Conservation (phyloP, 2,329 filamentous ascomycete genomes). For the Sarocladiaceae sp. region DNA sequence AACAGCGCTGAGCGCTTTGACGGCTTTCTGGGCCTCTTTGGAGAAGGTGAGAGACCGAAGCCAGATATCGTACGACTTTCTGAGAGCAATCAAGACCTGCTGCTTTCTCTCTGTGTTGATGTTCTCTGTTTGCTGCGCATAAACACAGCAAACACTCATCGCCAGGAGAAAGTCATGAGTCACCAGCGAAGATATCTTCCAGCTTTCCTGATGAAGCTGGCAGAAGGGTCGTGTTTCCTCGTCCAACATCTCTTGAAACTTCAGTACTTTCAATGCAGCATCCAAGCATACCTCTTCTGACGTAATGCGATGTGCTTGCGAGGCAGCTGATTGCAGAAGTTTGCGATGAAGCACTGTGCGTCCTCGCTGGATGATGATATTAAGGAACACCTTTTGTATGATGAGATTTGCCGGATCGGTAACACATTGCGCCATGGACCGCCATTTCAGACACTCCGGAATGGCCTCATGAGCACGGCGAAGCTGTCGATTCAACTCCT, state of each 20-base stretch:
- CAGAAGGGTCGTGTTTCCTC: slow-evolving; percentile 19
- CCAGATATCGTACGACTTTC: not conserved
- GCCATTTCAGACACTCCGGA: slow-evolving; percentile 28
- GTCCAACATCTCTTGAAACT: slow-evolving; percentile 20
- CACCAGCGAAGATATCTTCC: slow-evolving; percentile 17
- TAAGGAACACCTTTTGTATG: slow-evolving; percentile 22
- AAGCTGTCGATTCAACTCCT: slow-evolving; percentile 29
- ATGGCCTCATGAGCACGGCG: slow-evolving; percentile 21
- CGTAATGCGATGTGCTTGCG: slow-evolving; percentile 13
- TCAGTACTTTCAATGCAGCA: slow-evolving; percentile 18
- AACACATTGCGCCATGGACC: slow-evolving; percentile 31
- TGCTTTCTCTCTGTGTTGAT: not conserved
- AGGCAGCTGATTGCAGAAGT: slow-evolving; percentile 19
- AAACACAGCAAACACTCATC: slow-evolving; percentile 11
- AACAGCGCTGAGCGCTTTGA: not conserved
- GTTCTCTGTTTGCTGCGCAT: not conserved
- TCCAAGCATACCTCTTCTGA: slow-evolving; percentile 20
- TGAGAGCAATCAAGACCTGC: not conserved
- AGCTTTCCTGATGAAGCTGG: slow-evolving; percentile 18
- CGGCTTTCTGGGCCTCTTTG: not conserved
- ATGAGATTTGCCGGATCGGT: slow-evolving; percentile 23
- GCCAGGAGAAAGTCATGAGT: slow-evolving; percentile 22
- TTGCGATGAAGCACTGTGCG: slow-evolving; percentile 25
- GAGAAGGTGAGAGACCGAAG: not conserved
- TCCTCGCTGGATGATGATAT: slow-evolving; percentile 22